Conservation (phyloP, 495 filamentous ascomycete genomes). For the Aspergillus biplanus region DNA sequence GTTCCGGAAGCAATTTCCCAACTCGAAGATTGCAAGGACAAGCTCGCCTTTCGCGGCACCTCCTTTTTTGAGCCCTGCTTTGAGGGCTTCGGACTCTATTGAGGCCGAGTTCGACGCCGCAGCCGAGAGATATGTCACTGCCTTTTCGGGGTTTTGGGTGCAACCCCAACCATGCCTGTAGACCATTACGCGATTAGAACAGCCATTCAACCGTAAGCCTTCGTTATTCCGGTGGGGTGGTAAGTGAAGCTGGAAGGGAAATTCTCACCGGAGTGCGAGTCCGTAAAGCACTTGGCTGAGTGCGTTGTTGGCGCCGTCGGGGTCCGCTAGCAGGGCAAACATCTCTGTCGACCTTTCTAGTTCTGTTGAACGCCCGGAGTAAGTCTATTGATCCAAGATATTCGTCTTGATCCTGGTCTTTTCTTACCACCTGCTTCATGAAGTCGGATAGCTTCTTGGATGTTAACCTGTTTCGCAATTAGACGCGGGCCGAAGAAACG, state of each 20-base stretch:
- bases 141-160: slow-evolving; percentile 67
- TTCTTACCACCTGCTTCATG: slow-evolving; percentile 78
- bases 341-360: slow-evolving; percentile 77
- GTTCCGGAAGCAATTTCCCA: slow-evolving; percentile 92
- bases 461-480: slow-evolving; percentile 64
- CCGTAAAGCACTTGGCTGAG: slow-evolving; percentile 96
- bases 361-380: slow-evolving; percentile 32
- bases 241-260: slow-evolving; percentile 2
- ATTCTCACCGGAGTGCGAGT: slow-evolving; percentile 79
- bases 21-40: slow-evolving; percentile 94
- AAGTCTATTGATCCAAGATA: not conserved
- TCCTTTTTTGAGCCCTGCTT: slow-evolving; percentile 87
- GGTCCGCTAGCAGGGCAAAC: slow-evolving; percentile 87
- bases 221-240: not conserved
- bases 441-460: slow-evolving; percentile 93
- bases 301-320: slow-evolving; percentile 83
- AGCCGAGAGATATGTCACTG: slow-evolving; percentile 79
- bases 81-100: slow-evolving; percentile 80
- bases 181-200: slow-evolving; percentile 15
- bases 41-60: slow-evolving; percentile 96
- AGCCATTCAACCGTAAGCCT: not conserved
- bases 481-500: not conserved
- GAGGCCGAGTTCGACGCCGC: slow-evolving; percentile 91
- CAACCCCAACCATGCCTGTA: slow-evolving; percentile 93
- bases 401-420: not conserved